Evolutionary conservation across 345 rosid genomes (phyloP).

Genomic region (Barbarea vulgaris): DNA sequence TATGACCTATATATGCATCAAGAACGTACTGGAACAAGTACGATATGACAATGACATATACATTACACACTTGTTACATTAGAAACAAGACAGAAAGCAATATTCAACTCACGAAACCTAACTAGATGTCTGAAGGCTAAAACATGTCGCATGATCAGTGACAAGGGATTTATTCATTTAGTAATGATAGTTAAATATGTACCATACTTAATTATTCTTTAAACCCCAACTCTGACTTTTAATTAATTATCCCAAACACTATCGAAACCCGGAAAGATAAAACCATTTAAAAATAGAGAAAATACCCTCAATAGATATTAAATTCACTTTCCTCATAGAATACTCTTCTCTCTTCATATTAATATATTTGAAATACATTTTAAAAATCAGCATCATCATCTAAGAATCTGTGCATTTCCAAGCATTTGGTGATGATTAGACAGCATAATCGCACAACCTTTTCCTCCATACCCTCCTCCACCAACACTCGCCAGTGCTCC

Average conservation of each 20-base stretch:
- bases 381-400: constrained; percentile 30
- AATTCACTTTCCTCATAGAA: constrained; percentile 11
- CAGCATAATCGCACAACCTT: constrained; percentile 50
- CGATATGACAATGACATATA: constrained; percentile 24
- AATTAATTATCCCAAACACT: constrained; percentile 9
- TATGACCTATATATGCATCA: constrained; percentile 6
- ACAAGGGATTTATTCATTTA: constrained; percentile 58
- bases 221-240: background rate
- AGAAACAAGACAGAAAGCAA: constrained; percentile 67
- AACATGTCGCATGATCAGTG: constrained; percentile 13
- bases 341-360: constrained; percentile 10
- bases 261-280: background rate
- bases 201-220: background rate
- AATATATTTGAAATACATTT: background rate
- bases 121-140: background rate
- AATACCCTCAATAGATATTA: background rate
- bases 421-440: constrained; percentile 43
- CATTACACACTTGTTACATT: constrained; percentile 40
- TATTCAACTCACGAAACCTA: constrained; percentile 11
- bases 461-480: constrained; percentile 47
- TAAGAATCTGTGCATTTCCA: constrained; percentile 62
- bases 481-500: constrained; percentile 33
- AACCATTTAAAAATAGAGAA: background rate
- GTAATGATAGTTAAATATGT: constrained; percentile 42
- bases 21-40: constrained; percentile 52